A percentile compares a stretch with the other conserved stretches of the same genome.
phyloP scores from a whole-genome alignment of 805 yeast genomes.

The Isabelozyma rhagii region DNA sequence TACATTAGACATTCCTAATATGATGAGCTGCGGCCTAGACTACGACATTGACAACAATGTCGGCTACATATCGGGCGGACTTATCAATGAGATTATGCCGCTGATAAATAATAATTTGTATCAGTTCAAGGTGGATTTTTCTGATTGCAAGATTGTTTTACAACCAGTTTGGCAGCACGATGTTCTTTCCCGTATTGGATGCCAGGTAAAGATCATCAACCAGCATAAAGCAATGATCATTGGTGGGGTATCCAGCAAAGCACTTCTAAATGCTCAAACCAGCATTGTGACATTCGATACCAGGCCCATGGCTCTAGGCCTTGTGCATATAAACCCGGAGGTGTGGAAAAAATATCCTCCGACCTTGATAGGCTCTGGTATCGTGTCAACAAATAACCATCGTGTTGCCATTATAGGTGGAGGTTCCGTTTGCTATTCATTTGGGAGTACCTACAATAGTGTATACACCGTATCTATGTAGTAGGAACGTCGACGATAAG shows the following conservation, averaged over 20 bases:
- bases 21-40: conserved; percentile 35
- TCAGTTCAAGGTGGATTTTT: conserved; percentile 21
- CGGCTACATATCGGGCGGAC: conserved; percentile 54
- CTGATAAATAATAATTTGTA: conserved; percentile 31
- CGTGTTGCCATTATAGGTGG: conserved; percentile 48
- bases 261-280: conserved; percentile 27
- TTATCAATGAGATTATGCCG: conserved; percentile 21
- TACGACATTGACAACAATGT: conserved; percentile 15
- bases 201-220: conserved; percentile 27
- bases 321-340: conserved; percentile 24
- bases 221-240: conserved; percentile 38
- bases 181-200: conserved; percentile 49
- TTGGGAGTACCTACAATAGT: conserved; percentile 49
- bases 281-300: conserved; percentile 36
- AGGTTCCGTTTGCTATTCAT: conserved; percentile 81
- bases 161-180: conserved; percentile 16
- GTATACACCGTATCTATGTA: conserved; percentile 10
- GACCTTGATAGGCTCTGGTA: conserved; percentile 54
- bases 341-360: conserved; percentile 44
- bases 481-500: not conserved
- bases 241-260: conserved; percentile 54
- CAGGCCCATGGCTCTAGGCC: conserved; percentile 7
- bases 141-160: conserved; percentile 12
- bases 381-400: conserved; percentile 20
- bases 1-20: conserved; percentile 10